phyloP scores from a whole-genome alignment of 805 yeast species.

The Ogataea nonfermentans region DNA sequence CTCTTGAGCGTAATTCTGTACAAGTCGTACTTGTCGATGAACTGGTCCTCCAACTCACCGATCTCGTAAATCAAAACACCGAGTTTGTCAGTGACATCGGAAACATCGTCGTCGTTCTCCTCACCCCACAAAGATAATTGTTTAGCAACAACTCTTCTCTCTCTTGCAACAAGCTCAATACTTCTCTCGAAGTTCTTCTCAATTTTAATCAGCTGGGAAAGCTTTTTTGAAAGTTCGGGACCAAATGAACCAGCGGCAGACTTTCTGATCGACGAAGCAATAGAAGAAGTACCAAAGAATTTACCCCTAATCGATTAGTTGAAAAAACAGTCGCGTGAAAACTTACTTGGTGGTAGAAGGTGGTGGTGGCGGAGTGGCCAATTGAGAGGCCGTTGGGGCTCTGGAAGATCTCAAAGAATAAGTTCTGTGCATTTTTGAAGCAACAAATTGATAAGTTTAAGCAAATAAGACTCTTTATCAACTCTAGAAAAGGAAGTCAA shows the following conservation, averaged over 20 bases:
- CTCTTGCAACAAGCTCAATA: constrained; percentile 87
- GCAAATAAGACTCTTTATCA: constrained; percentile 16
- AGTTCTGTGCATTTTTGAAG: constrained; percentile 48
- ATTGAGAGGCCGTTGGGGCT: constrained; percentile 96
- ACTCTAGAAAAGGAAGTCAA: constrained; percentile 13
- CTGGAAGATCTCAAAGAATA: constrained; percentile 92
- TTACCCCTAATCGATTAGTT: constrained; percentile 34
- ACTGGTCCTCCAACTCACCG: constrained; percentile 97
- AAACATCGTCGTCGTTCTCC: constrained; percentile 94
- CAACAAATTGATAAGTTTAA: not conserved
- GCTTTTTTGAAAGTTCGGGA: constrained; percentile 90
- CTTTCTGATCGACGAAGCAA: constrained; percentile 71
- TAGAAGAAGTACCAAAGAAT: constrained; percentile 73
- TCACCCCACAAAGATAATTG: constrained; percentile 98
- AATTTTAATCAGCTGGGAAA: constrained; percentile 88
- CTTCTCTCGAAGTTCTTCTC: constrained; percentile 96
- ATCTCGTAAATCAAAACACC: constrained; percentile 94
- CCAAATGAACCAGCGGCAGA: constrained; percentile 89
- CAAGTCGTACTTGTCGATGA: constrained; percentile 97
- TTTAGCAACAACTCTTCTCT: constrained; percentile 94
- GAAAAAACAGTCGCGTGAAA: not conserved
- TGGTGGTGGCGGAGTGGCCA: constrained; percentile 91
- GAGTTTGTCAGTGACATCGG: constrained; percentile 94
- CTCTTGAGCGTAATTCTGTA: constrained; percentile 94
- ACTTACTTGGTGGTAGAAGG: constrained; percentile 74